Conservation (phyloP, 2,329 filamentous ascomycete species). For the Orbilia brochopaga region DNA sequence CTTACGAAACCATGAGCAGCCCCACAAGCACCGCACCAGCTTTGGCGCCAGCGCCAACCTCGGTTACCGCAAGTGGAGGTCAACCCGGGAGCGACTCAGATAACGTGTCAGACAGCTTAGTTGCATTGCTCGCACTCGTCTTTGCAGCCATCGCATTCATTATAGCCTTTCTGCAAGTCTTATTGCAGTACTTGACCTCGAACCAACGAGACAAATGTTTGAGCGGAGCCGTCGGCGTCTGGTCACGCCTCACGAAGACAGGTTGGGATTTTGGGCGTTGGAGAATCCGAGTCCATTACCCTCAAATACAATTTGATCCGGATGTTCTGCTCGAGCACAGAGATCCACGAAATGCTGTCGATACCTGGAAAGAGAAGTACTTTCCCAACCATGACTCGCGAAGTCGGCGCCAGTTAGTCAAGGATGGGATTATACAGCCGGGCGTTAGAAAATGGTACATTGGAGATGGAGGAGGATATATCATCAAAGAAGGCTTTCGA, state of each 20-base stretch:
- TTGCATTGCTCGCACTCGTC: slow-evolving; percentile 20
- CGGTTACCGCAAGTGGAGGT: no score
- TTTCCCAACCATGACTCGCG: background rate
- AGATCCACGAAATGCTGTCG: background rate
- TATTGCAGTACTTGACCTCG: slow-evolving; percentile 32
- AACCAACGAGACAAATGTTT: slow-evolving; percentile 23
- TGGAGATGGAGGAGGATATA: background rate
- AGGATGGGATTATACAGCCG: background rate
- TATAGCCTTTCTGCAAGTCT: slow-evolving; percentile 14
- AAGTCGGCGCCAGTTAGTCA: background rate
- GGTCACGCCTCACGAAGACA: slow-evolving; percentile 17
- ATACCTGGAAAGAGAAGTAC: background rate
- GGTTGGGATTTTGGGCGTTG: slow-evolving; percentile 15
- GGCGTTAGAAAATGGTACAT: background rate
- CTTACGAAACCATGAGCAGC: no score
- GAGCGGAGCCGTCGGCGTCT: slow-evolving; percentile 22
- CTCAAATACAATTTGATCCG: slow-evolving; percentile 13
- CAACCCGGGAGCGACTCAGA: background rate
- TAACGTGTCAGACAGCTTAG: background rate
- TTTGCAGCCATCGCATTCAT: slow-evolving; percentile 15
- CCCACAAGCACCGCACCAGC: no score
- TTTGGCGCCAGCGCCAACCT: no score
- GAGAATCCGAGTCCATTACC: slow-evolving; percentile 19
- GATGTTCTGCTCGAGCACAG: background rate
- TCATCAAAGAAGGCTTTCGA: background rate